Evolutionary conservation across 352 stramenopile species (phyloP).

Genomic region (Pythium angustatum): DNA sequence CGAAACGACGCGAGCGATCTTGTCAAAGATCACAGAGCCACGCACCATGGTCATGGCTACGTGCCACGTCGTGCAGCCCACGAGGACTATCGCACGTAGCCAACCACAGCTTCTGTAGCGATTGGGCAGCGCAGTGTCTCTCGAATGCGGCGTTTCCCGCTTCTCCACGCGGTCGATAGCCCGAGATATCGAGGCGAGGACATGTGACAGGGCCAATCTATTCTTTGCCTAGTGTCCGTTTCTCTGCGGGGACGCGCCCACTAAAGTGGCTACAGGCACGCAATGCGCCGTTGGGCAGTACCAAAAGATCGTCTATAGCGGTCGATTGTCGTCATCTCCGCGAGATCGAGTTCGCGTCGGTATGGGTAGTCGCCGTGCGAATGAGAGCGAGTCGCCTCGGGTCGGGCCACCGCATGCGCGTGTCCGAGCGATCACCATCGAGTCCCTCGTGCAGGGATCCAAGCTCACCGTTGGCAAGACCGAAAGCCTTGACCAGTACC

Average conservation of each 20-base stretch:
- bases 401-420: not conserved
- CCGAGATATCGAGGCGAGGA: no score
- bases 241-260: not conserved
- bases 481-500: constrained; percentile 64
- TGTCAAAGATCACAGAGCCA: not conserved
- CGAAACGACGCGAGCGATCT: constrained; percentile 14
- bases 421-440: constrained; percentile 55
- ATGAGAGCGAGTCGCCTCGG: not conserved
- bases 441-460: constrained; percentile 59
- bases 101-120: not conserved
- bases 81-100: no score
- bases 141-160: not conserved
- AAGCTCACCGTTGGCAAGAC: constrained; percentile 69
- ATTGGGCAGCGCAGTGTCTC: not conserved
- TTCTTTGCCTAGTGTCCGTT: not conserved
- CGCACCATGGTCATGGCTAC: no score
- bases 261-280: not conserved
- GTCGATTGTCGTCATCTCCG: no score
- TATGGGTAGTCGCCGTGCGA: not conserved
- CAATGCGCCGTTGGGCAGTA: no score
- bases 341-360: not conserved
- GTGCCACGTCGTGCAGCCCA: no score
- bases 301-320: no score
- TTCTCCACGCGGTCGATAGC: not conserved
- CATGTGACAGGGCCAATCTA: no score